phyloP scores from a whole-genome alignment of 1,284 basidiomycete genomes.

The Pseudozyma thailandica region DNA sequence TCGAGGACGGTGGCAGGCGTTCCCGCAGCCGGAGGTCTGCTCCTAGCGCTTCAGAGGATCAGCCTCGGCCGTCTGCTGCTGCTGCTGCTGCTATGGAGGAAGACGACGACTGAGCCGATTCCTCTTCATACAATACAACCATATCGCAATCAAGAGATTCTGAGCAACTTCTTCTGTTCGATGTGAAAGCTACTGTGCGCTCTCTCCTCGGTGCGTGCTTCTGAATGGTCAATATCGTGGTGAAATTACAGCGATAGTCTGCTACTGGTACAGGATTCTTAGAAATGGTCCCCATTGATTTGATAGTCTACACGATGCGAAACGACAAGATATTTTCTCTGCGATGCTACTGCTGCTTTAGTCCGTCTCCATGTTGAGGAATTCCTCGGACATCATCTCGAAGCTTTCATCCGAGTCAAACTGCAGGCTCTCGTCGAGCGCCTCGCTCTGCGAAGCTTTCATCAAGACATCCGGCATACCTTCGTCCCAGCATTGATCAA shows the following conservation, averaged over 20 bases:
- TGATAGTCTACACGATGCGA: background rate
- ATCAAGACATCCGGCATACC: conserved; percentile 17
- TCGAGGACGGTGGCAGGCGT: conserved; percentile 17
- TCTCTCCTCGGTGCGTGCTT: too few relatives aligned
- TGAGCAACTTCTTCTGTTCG: too few relatives aligned
- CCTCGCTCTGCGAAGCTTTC: conserved; percentile 10
- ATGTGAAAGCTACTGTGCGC: too few relatives aligned
- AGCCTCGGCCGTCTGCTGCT: conserved; percentile 2
- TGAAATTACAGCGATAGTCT: too few relatives aligned
- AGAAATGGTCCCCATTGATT: too few relatives aligned
- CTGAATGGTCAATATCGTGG: too few relatives aligned
- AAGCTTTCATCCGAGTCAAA: background rate
- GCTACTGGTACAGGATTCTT: background rate
- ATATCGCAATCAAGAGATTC: too few relatives aligned
- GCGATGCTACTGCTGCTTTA: too few relatives aligned
- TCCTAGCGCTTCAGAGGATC: conserved; percentile 3
- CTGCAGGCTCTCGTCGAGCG: conserved; percentile 5
- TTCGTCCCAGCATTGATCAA: conserved; percentile 12
- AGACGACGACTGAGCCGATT: conserved; percentile 21
- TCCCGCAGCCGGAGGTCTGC: conserved; percentile 28
- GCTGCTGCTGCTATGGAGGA: conserved; percentile 24
- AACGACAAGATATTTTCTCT: too few relatives aligned
- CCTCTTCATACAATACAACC: background rate
- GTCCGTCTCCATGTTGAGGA: background rate
- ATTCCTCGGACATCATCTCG: background rate